Evolutionary conservation across 495 filamentous ascomycete species (phyloP), one percentile per base, ranked within the genome.

Genomic region (Baudoinia panamericana): DNA sequence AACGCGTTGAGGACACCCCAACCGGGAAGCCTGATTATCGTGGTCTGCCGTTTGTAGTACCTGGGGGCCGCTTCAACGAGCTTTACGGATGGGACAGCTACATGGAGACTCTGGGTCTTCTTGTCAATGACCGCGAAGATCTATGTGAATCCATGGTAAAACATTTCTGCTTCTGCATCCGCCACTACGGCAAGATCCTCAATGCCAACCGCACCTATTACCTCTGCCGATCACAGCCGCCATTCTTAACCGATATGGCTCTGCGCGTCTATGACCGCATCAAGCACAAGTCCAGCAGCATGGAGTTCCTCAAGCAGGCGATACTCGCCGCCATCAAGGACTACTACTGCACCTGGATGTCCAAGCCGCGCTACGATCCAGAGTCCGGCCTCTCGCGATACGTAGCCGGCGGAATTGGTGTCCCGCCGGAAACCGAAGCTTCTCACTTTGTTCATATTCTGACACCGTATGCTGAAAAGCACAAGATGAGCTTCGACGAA

Each of bases 171-270:
- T 97, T 97, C 63, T 87, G 83, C 64, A 95, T 97, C 62, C 77
- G 84, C 61, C 92, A 97, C 61, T 97, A 97, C 57, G 88, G 84
- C 41, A 97, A 95, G 63, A 88, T 96, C 43, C 75, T 95, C 46
- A 97, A 96, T 60, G 90, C 90, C 15, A 97, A 90, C 22, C 78
- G 90, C 25, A 81, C 85, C 8, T 97, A 97, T 69, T 96, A 96
- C 53, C 75, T 96, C 27, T 78, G 72, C 31, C 78, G 90, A 36
- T 90, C 92, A 0, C 90, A 97, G 61, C 90, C 90, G 1, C 92
- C 90, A 15, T 96, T 97, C 63, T 66, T 97, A 31, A 96, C 92
- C 18, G 92, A 96, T 62, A 93, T 97, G 83, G 84, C 92, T 5
- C 65, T 95, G 33, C 76, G 81, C 19, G 80, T 85, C 3, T 96